Percentiles rank a stretch among this genome's conserved stretches.
Evolutionary conservation across 2,329 filamentous ascomycete species (phyloP).

Genomic region (Lecanoromycetidae sp.): DNA sequence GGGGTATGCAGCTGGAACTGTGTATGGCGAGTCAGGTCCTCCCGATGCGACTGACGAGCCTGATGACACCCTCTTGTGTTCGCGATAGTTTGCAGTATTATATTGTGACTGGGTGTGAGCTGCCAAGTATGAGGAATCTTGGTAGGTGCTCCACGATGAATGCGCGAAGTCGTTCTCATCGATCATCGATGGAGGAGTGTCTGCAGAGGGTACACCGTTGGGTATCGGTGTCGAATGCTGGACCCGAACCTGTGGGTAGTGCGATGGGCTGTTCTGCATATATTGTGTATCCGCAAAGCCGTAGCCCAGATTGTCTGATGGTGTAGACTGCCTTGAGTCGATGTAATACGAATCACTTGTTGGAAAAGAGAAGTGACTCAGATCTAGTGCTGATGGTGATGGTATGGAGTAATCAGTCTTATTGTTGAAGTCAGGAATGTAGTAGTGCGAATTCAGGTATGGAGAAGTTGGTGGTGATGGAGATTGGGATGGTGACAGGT

Average conservation of each 20-base stretch:
- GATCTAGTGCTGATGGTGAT: neutral
- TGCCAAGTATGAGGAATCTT: conserved; percentile 11
- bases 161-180: conserved; percentile 10
- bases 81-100: neutral
- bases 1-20: conserved; percentile 29
- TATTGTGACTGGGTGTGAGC: conserved; percentile 4
- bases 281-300: conserved; percentile 6
- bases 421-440: neutral
- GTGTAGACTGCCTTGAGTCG: conserved; percentile 12
- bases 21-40: conserved; percentile 34
- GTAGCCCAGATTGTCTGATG: conserved; percentile 5
- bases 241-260: conserved; percentile 15
- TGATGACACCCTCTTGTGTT: conserved; percentile 31
- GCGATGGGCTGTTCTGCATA: conserved; percentile 13
- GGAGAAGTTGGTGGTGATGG: conserved; percentile 12
- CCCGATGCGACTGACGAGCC: conserved; percentile 33
- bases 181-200: conserved; percentile 15
- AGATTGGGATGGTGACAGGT: conserved; percentile 9
- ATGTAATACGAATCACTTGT: conserved; percentile 6
- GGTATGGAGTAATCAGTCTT: neutral
- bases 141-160: conserved; percentile 12
- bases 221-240: conserved; percentile 14
- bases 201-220: conserved; percentile 5
- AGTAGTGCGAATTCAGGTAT: neutral
- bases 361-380: neutral